Evolutionary conservation across 208 protist genomes (phyloP).

Genomic region (Acanthamoeba sp.): DNA sequence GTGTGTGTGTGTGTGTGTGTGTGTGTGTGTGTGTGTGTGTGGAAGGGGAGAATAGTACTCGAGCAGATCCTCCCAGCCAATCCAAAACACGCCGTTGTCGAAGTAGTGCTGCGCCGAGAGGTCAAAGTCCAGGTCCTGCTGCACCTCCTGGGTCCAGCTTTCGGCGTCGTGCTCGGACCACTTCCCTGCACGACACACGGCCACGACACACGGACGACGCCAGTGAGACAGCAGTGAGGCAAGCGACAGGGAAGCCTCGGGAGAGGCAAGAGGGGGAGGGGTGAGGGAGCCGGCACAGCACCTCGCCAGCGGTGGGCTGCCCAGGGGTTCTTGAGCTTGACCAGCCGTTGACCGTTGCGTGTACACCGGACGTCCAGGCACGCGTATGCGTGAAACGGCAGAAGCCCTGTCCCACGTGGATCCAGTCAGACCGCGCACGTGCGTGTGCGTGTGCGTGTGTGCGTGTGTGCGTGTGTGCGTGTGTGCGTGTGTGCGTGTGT

Average conservation of each 20-base stretch:
- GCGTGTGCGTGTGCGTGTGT: neutral
- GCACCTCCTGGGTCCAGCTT: conserved; percentile 46
- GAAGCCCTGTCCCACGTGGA: neutral
- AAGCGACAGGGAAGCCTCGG: neutral
- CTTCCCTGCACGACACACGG: conserved; percentile 6
- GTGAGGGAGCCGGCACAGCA: no score
- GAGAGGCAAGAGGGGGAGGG: no score
- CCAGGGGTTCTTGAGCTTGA: conserved; percentile 75
- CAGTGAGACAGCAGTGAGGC: no score
- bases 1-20: no score
- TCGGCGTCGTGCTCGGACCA: conserved; percentile 57
- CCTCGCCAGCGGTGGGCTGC: conserved; percentile 48
- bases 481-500: neutral
- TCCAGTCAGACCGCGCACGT: neutral
- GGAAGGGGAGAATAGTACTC: neutral
- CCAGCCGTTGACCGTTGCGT: neutral
- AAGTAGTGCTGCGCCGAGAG: conserved; percentile 52
- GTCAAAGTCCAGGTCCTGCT: conserved; percentile 69
- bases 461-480: neutral
- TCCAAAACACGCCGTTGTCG: conserved; percentile 73
- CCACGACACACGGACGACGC: no score
- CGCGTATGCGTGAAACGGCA: conserved; percentile 68
- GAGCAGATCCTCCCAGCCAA: conserved; percentile 49
- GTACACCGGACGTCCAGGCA: conserved; percentile 63
- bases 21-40: neutral